phyloP scores from a whole-genome alignment of 306 rosid species.

The Casuarina cunninghamiana region DNA sequence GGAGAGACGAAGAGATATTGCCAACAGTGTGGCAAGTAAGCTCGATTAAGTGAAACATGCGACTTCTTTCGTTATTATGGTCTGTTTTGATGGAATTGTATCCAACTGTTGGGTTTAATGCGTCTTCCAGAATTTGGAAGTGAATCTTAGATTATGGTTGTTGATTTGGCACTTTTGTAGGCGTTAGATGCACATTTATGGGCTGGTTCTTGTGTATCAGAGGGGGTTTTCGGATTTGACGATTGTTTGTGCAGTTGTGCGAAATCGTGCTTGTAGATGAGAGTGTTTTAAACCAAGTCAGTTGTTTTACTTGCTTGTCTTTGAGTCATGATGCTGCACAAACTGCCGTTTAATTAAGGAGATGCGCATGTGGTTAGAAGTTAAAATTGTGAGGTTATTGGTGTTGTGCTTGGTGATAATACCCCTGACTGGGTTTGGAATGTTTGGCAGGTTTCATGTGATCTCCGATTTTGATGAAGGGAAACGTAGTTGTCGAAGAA shows the following conservation, averaged over 20 bases:
- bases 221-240: background rate
- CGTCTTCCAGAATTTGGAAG: background rate
- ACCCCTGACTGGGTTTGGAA: conserved; percentile 9
- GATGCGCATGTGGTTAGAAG: background rate
- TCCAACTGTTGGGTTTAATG: background rate
- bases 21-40: conserved; percentile 99
- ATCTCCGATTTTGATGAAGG: conserved; percentile 93
- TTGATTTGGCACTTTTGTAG: background rate
- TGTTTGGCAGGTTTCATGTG: conserved; percentile 72
- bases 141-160: background rate
- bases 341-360: background rate
- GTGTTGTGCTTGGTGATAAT: background rate
- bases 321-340: background rate
- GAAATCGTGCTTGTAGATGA: background rate
- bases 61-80: background rate
- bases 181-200: background rate
- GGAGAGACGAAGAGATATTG: conserved; percentile 81
- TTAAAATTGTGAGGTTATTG: background rate
- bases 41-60: background rate
- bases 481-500: conserved; percentile 91
- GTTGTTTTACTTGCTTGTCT: background rate
- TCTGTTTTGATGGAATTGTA: background rate
- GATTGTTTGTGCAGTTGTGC: background rate
- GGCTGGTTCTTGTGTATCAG: background rate
- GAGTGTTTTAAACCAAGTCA: background rate